phyloP scores from a whole-genome alignment of 768 basidiomycete genomes.

The Hemileccinum impolitum region DNA sequence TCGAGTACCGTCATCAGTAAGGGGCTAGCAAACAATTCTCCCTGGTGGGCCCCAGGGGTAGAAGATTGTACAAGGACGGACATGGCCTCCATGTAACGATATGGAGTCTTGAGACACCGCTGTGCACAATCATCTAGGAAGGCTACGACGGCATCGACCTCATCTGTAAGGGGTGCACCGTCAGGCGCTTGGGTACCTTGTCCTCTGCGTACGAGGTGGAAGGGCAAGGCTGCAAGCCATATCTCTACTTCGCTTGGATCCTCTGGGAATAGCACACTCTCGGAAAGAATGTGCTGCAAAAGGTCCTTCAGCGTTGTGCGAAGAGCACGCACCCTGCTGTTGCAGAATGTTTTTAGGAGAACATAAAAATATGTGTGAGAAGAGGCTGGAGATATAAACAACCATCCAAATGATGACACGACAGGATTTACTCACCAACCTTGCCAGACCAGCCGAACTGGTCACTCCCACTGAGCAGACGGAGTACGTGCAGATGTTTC shows the following conservation, averaged over 20 bases:
- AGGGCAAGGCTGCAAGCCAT: conserved; percentile 72
- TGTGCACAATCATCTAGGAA: conserved; percentile 89
- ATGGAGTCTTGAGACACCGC: conserved; percentile 77
- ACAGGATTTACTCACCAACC: conserved; percentile 49
- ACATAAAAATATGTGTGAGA: conserved; percentile 68
- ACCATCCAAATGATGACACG: background rate
- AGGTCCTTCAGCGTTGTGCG: conserved; percentile 51
- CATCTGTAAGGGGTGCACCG: conserved; percentile 49
- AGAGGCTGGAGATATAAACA: conserved; percentile 29
- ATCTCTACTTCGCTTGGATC: conserved; percentile 64
- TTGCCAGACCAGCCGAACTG: conserved; percentile 79
- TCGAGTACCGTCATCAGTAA: conserved; percentile 79
- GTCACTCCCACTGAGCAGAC: conserved; percentile 70
- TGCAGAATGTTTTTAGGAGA: conserved; percentile 62
- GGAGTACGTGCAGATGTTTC: conserved; percentile 74
- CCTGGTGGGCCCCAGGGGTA: conserved; percentile 7
- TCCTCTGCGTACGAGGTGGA: conserved; percentile 30
- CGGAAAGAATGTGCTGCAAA: conserved; percentile 60
- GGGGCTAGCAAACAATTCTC: conserved; percentile 58
- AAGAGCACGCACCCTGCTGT: conserved; percentile 48
- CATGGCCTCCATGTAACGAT: conserved; percentile 80
- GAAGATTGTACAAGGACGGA: conserved; percentile 31
- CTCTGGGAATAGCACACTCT: conserved; percentile 79
- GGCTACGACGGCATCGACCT: conserved; percentile 50
- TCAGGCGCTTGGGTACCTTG: conserved; percentile 45